Conservation (phyloP, 768 basidiomycete species). For the Serendipita sp. region DNA sequence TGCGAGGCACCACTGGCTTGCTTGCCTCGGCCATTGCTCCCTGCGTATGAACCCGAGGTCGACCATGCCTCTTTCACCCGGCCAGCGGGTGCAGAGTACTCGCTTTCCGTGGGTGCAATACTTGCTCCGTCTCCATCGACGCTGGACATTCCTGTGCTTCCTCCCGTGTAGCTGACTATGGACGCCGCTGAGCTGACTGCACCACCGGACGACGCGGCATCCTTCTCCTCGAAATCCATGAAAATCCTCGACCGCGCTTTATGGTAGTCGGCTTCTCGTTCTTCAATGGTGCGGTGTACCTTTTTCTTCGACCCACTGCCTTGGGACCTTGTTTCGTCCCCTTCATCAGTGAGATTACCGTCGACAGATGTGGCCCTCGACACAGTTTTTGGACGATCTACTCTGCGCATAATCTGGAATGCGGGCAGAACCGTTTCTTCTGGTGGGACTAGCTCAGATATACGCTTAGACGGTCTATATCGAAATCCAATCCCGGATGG, state of each 20-base stretch:
- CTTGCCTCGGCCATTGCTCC: neutral
- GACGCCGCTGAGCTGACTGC: constrained; percentile 59
- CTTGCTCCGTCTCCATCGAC: constrained; percentile 37
- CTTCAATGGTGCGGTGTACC: constrained; percentile 64
- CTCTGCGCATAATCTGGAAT: constrained; percentile 76
- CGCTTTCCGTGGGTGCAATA: constrained; percentile 66
- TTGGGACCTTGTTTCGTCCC: constrained; percentile 4
- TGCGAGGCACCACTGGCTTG: neutral
- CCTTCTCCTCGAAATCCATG: constrained; percentile 59
- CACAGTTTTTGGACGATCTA: constrained; percentile 4
- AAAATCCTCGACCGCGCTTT: constrained; percentile 77
- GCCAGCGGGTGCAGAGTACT: constrained; percentile 44
- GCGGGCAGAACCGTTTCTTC: constrained; percentile 57
- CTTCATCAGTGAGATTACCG: constrained; percentile 6
- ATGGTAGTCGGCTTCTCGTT: constrained; percentile 81
- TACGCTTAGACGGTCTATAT: constrained; percentile 47
- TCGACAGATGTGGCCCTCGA: neutral
- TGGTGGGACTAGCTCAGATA: constrained; percentile 63
- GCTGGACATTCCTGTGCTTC: constrained; percentile 43
- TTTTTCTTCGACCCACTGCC: constrained; percentile 29
- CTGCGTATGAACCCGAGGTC: neutral
- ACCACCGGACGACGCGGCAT: neutral
- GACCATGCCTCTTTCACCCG: neutral
- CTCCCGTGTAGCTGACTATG: constrained; percentile 48
- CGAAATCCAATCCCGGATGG: neutral